These are phyloP conservation scores for Exophiala sideris DNA, from an alignment of 2,329 filamentous ascomycete genomes.

Conservation along the genomic window DNA sequence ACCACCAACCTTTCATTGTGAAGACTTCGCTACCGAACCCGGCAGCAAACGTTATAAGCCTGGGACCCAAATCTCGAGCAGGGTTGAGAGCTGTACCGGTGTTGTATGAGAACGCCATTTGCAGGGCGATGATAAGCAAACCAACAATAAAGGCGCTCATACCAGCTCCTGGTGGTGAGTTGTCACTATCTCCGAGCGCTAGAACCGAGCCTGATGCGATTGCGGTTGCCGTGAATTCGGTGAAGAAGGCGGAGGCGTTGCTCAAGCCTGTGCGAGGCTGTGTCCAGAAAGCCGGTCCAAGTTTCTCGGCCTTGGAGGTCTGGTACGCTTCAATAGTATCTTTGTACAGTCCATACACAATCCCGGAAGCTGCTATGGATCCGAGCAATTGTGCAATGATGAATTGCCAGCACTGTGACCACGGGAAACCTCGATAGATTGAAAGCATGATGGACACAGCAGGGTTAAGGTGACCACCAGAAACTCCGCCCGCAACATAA, in stretches of 20 bases:
- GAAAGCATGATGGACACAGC: slow-evolving; percentile 40
- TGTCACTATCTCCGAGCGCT: slow-evolving; percentile 42
- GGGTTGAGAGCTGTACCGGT: slow-evolving; percentile 39
- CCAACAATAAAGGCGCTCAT: slow-evolving; percentile 46
- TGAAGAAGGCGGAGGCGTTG: slow-evolving; percentile 36
- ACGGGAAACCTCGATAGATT: slow-evolving; percentile 37
- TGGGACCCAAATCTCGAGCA: slow-evolving; percentile 36
- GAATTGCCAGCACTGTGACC: slow-evolving; percentile 30
- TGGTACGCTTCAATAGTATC: slow-evolving; percentile 33
- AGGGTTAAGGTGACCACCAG: slow-evolving; percentile 50
- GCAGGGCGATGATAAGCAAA: slow-evolving; percentile 37
- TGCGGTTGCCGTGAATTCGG: slow-evolving; percentile 36
- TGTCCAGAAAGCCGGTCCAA: slow-evolving; percentile 32
- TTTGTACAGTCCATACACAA: slow-evolving; percentile 37
- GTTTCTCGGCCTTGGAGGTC: slow-evolving; percentile 20
- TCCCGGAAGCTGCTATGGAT: slow-evolving; percentile 33
- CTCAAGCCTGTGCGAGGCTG: slow-evolving; percentile 30
- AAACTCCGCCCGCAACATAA: slow-evolving; percentile 46
- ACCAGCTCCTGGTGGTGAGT: slow-evolving; percentile 44
- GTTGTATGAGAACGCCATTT: slow-evolving; percentile 36
- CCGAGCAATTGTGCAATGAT: slow-evolving; percentile 37
- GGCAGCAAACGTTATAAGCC: slow-evolving; percentile 33
- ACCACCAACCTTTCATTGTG: slow-evolving; percentile 32
- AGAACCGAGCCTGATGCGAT: slow-evolving; percentile 35
- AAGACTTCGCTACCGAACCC: slow-evolving; percentile 34